Conservation (phyloP, 208 protist genomes). For the Angomonas ambiguus region DNA sequence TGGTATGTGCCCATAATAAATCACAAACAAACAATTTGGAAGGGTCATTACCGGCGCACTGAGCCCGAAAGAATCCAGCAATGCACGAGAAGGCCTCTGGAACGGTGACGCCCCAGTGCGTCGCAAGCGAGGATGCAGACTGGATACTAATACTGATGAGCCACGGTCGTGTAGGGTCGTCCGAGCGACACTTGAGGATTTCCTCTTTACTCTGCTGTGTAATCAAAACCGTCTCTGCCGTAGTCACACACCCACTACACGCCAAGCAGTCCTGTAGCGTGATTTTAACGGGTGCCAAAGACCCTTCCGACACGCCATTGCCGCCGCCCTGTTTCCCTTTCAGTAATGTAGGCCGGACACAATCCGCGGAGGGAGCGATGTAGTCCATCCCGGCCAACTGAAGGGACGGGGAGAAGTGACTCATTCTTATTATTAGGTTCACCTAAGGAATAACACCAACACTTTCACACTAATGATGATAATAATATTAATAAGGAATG, state of each 20-base stretch:
- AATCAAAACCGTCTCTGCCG: constrained; percentile 96
- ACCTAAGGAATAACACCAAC: not conserved
- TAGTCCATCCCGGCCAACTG: constrained; percentile 83
- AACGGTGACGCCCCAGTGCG: constrained; percentile 41
- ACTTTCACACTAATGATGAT: not conserved
- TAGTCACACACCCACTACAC: constrained; percentile 96
- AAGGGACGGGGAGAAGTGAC: constrained; percentile 56
- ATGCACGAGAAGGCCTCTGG: constrained; percentile 33
- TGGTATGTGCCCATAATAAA: constrained; percentile 56
- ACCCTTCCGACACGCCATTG: not conserved
- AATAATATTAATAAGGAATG: too few relatives aligned
- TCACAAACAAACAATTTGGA: constrained; percentile 69
- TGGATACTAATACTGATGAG: constrained; percentile 90
- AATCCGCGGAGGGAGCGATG: constrained; percentile 74
- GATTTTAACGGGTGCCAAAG: constrained; percentile 64
- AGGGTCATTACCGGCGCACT: constrained; percentile 29
- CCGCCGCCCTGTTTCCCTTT: not conserved
- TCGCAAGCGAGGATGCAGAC: constrained; percentile 76
- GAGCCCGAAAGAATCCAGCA: constrained; percentile 67
- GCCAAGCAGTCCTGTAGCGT: constrained; percentile 86
- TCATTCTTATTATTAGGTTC: constrained; percentile 6
- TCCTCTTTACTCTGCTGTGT: constrained; percentile 57
- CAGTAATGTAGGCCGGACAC: constrained; percentile 36
- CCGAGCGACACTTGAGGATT: constrained; percentile 21
- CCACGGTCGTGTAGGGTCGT: constrained; percentile 16